Evolutionary conservation across 768 basidiomycete genomes (phyloP).

Genomic region (Cystoderma amianthinum): DNA sequence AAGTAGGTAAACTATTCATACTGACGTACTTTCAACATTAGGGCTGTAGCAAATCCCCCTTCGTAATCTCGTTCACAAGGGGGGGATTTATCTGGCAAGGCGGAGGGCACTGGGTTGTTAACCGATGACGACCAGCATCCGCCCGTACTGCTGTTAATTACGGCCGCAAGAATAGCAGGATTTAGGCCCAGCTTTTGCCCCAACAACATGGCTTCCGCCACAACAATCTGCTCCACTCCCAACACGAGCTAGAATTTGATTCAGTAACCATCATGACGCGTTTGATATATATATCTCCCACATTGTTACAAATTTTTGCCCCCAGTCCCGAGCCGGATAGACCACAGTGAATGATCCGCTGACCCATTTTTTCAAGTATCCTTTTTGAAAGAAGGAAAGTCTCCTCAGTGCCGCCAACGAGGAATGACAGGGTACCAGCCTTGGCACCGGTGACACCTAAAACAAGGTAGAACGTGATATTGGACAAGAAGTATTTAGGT

Average conservation of each 20-base stretch:
- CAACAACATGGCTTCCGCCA: constrained; percentile 87
- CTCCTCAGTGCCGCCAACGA: constrained; percentile 71
- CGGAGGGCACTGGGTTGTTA: constrained; percentile 82
- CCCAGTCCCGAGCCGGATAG: constrained; percentile 75
- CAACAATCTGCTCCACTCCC: constrained; percentile 76
- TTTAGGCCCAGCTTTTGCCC: constrained; percentile 79
- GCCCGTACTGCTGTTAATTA: constrained; percentile 83
- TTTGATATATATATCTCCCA: constrained; percentile 22
- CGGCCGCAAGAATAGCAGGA: constrained; percentile 67
- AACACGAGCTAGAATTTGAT: constrained; percentile 42
- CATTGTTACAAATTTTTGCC: constrained; percentile 91
- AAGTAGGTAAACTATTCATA: background rate
- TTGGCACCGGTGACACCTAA: constrained; percentile 81
- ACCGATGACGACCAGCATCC: constrained; percentile 78
- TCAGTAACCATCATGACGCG: constrained; percentile 4
- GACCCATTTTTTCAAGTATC: constrained; percentile 69
- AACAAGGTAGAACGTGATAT: no score
- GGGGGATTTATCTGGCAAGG: constrained; percentile 64
- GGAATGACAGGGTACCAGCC: constrained; percentile 84
- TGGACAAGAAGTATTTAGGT: no score
- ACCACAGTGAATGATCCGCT: constrained; percentile 78
- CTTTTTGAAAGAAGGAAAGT: constrained; percentile 54
- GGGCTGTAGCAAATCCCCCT: constrained; percentile 76
- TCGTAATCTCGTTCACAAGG: constrained; percentile 81
- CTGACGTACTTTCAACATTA: constrained; percentile 72